Evolutionary conservation across 352 stramenopile genomes (phyloP).

Genomic region (Blastocystis sp.): DNA sequence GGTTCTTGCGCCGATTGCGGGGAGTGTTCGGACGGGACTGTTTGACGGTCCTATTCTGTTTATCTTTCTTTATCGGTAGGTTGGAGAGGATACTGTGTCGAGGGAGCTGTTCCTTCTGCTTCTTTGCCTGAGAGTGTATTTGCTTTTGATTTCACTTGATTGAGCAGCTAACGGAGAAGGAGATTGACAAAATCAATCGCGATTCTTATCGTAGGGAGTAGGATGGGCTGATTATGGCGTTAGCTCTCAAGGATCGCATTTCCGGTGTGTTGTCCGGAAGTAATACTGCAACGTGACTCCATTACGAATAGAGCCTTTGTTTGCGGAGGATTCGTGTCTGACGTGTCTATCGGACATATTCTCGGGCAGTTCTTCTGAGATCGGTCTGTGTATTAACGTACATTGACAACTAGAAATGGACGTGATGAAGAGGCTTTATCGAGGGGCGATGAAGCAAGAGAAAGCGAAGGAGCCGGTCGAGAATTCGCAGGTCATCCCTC

Average conservation of each 20-base stretch:
- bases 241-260: conserved; percentile 45
- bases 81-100: background rate
- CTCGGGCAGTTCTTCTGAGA: background rate
- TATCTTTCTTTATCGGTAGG: background rate
- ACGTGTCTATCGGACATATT: conserved; percentile 38
- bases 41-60: no score
- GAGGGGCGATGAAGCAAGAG: conserved; percentile 10
- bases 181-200: background rate
- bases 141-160: no score
- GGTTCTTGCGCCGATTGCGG: no score
- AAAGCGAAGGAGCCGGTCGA: background rate
- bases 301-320: conserved; percentile 13
- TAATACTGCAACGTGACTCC: background rate
- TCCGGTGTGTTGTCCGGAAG: conserved; percentile 9
- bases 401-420: conserved; percentile 33
- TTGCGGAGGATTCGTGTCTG: background rate
- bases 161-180: background rate
- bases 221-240: background rate
- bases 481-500: background rate
- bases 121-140: background rate
- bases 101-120: background rate
- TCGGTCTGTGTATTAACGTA: background rate
- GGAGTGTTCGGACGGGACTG: no score
- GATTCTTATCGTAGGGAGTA: conserved; percentile 11
- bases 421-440: conserved; percentile 11